Percentiles rank a stretch among this genome's conserved stretches.
Conservation (phyloP, 371 early-diverging fungal species). For the Amoeboaphelidium occidentale region DNA sequence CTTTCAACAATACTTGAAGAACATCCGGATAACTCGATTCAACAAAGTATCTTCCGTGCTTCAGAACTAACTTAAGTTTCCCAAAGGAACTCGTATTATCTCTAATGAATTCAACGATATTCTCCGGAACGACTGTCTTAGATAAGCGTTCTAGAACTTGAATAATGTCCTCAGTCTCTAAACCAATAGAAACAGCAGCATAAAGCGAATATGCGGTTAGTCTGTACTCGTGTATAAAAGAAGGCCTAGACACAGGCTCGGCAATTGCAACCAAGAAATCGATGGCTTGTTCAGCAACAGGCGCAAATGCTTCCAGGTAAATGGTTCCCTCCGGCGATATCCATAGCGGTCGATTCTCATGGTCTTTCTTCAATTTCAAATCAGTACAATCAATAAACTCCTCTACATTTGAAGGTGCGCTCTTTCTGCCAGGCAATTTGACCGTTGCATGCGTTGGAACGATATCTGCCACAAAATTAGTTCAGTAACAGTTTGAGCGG, state of each 20-base stretch:
- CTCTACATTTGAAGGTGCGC: too few species aligned
- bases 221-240: conserved; percentile 92
- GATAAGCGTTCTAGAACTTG: conserved; percentile 74
- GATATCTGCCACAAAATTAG: too few species aligned
- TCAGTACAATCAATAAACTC: conserved; percentile 2
- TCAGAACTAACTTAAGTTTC: conserved; percentile 91
- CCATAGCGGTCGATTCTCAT: conserved; percentile 75
- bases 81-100: conserved; percentile 84
- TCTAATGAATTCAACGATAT: conserved; percentile 61
- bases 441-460: too few species aligned
- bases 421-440: too few species aligned
- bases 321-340: conserved; percentile 81
- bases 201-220: conserved; percentile 94
- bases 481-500: too few species aligned
- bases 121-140: conserved; percentile 63
- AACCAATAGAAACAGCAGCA: conserved; percentile 97
- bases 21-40: conserved; percentile 49
- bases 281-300: conserved; percentile 78
- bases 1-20: conserved; percentile 57
- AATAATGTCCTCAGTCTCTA: conserved; percentile 87
- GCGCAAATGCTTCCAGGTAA: conserved; percentile 88
- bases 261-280: conserved; percentile 97
- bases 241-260: conserved; percentile 85
- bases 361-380: conserved; percentile 52
- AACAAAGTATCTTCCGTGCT: conserved; percentile 79